Evolutionary conservation across 2,329 filamentous ascomycete species (phyloP), one percentile per base, ranked within the genome.

Genomic region (Ophiostoma angusticollis): DNA sequence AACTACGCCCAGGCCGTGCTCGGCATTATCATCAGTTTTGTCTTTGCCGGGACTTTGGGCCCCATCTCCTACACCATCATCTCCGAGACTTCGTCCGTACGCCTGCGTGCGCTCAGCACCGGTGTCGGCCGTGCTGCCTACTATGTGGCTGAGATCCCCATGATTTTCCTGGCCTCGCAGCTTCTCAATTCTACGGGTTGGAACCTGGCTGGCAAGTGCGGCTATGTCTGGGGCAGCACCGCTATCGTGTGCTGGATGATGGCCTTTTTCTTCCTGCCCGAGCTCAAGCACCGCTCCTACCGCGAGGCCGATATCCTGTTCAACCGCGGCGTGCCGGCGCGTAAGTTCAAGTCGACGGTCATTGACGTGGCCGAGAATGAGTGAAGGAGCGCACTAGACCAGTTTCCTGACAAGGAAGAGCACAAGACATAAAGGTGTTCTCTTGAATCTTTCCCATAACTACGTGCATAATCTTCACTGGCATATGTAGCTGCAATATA

Each of bases 271-370:
- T 64, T 42, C 45, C 37, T 74, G 37, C 70, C 70, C 9, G 70
- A 74, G 64, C 70, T 73, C 65, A 72, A 71, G 62, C 49, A 58
- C 48, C 61, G 67, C 25, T 70, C 72, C 27, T 76, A 64, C 59
- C 71, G 72, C 45, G 72, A 77, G 59, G 72, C 74, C 48, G 72
- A 76, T 52, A 73, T 74, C 47, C 39, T 74, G 52, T 74, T 74
- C 62, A 64, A 61, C 42, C 68, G 73, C 49, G 56, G 56, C 39
- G 55, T 76, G 19, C 62, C 54, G 0, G 72, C 73, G 48, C 67
- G 74, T 52, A 50, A 72, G 50, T 71, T 64, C 66, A 70, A 63
- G 56, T 54, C 68, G 54, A 74, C 70, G 0, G 57, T 58, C 2
- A 49, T 81, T 54, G 69, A 77, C 50, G 56, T 76, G 41, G 54